Evolutionary conservation across 1,284 basidiomycete genomes (phyloP).

Genomic region (Marasmius oreades): DNA sequence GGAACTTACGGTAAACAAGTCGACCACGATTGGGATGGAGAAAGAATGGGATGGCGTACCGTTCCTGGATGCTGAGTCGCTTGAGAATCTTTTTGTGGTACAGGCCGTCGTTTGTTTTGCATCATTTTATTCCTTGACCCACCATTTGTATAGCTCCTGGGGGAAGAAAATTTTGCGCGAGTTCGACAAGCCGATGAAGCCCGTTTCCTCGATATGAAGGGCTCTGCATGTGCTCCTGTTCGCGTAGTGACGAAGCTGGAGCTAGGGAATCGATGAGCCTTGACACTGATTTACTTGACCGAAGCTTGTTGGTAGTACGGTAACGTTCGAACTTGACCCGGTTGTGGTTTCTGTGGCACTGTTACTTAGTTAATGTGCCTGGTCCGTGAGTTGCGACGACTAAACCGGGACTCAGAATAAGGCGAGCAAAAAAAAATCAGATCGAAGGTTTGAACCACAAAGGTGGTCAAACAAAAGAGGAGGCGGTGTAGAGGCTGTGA

Average conservation of each 20-base stretch:
- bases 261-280: too few relatives aligned
- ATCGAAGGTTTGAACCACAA: background rate
- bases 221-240: background rate
- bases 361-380: too few relatives aligned
- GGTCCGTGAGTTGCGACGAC: too few relatives aligned
- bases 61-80: background rate
- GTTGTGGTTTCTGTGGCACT: too few relatives aligned
- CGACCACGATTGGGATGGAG: background rate
- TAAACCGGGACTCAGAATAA: too few relatives aligned
- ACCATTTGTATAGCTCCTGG: background rate
- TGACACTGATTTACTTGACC: too few relatives aligned
- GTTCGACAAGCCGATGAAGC: background rate
- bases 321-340: too few relatives aligned
- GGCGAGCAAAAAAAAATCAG: too few relatives aligned
- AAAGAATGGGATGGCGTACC: background rate
- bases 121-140: background rate
- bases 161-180: background rate
- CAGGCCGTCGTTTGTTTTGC: background rate
- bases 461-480: conserved; percentile 6
- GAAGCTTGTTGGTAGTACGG: too few relatives aligned
- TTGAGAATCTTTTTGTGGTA: background rate
- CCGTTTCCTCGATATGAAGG: background rate
- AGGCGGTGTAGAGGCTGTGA: background rate
- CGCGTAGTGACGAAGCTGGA: background rate
- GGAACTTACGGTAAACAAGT: background rate